Evolutionary conservation across 164 flowering plant genomes (phyloP).

Genomic region (Aristolochia fimbriata): DNA sequence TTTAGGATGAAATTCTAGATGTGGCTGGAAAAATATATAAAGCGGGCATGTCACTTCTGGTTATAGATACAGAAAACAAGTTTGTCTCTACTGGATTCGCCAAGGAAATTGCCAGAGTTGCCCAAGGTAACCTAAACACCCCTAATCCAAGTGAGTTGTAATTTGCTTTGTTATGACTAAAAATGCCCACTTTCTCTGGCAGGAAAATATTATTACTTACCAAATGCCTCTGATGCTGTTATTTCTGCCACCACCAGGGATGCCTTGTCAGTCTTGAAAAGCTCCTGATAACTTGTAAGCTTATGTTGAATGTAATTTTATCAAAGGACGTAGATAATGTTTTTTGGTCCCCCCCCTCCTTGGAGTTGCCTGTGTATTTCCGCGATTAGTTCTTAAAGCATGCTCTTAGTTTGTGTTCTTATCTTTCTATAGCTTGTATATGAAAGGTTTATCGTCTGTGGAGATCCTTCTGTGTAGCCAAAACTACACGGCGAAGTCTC

Average conservation of each 20-base stretch:
- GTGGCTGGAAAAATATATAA: conserved; percentile 93
- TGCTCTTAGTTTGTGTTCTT: too few relatives aligned
- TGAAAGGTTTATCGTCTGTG: too few relatives aligned
- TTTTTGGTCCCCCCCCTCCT: too few relatives aligned
- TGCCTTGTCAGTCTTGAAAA: conserved; percentile 67
- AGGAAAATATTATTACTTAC: conserved; percentile 96
- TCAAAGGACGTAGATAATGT: too few relatives aligned
- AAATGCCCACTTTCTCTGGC: conserved; percentile 8
- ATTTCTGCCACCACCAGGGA: conserved; percentile 89
- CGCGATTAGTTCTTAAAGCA: too few relatives aligned
- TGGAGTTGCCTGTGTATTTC: too few relatives aligned
- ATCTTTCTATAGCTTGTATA: too few relatives aligned
- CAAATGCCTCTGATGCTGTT: conserved; percentile 95
- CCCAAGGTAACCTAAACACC: conserved; percentile 51
- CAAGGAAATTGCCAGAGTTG: conserved; percentile 90
- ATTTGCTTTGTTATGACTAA: background rate
- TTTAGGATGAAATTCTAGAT: conserved; percentile 91
- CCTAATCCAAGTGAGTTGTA: too few relatives aligned
- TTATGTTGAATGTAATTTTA: too few relatives aligned
- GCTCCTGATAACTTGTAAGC: conserved; percentile 25
- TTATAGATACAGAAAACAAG: conserved; percentile 94
- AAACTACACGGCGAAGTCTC: too few relatives aligned
- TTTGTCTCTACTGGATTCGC: conserved; percentile 98
- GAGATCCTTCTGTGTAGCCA: too few relatives aligned
- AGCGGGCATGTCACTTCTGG: conserved; percentile 94